phyloP scores from a whole-genome alignment of 78 protist genomes.

The Tieghemostelium lacteum region DNA sequence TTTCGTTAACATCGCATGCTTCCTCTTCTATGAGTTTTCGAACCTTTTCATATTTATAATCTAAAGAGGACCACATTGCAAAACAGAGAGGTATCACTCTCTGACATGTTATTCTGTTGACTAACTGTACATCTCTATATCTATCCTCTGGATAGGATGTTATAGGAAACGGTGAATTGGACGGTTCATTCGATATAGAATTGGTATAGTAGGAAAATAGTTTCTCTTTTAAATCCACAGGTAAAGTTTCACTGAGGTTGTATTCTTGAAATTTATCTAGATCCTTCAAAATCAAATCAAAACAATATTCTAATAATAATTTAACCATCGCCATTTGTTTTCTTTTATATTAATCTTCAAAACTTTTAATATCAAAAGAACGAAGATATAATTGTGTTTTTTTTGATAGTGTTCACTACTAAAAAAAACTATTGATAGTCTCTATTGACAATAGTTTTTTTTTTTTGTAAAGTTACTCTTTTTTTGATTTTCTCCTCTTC shows the following conservation, averaged over 20 bases:
- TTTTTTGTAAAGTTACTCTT: no score
- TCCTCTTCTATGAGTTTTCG: slow-evolving; percentile 73
- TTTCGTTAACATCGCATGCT: slow-evolving; percentile 76
- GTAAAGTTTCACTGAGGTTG: slow-evolving; percentile 11
- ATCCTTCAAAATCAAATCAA: slow-evolving; percentile 35
- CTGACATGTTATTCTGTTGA: slow-evolving; percentile 74
- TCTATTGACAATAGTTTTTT: no score
- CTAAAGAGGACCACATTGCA: slow-evolving; percentile 82
- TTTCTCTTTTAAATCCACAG: slow-evolving; percentile 39
- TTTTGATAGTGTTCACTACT: no score
- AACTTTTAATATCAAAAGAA: no score
- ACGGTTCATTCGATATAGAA: slow-evolving; percentile 35
- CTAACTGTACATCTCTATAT: slow-evolving; percentile 72
- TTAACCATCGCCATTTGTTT: not conserved
- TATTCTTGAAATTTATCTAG: slow-evolving; percentile 27
- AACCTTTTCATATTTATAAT: slow-evolving; percentile 70
- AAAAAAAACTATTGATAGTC: no score
- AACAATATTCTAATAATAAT: slow-evolving; percentile 36
- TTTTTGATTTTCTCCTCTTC: no score
- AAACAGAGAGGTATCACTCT: slow-evolving; percentile 75
- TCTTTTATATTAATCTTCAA: no score
- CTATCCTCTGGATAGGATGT: slow-evolving; percentile 75
- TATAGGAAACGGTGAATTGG: slow-evolving; percentile 65
- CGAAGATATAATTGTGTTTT: no score
- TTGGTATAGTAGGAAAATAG: slow-evolving; percentile 46